Conservation (phyloP, 2,329 filamentous ascomycete genomes). For the Fusarium duplospermum region DNA sequence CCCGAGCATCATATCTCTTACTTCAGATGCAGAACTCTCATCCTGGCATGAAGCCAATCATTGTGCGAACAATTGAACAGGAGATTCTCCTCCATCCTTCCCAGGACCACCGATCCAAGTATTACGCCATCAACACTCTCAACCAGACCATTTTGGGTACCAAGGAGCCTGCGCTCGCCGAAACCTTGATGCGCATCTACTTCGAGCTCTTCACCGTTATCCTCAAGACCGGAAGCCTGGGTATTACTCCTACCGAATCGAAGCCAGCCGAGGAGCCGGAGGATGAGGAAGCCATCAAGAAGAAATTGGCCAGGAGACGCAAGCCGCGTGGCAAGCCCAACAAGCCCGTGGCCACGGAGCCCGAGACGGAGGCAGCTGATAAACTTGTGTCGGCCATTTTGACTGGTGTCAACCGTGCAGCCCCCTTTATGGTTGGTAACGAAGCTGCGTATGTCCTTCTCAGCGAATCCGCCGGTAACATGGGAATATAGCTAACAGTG, state of each 20-base stretch:
- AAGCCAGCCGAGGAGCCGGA: constrained; percentile 50
- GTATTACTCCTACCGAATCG: constrained; percentile 58
- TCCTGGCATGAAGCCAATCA: constrained; percentile 91
- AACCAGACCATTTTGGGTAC: constrained; percentile 94
- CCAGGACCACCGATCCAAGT: constrained; percentile 89
- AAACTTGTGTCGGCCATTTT: constrained; percentile 93
- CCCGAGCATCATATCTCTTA: constrained; percentile 91
- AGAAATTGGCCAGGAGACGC: constrained; percentile 29
- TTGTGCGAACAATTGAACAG: constrained; percentile 86
- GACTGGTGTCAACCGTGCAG: constrained; percentile 94
- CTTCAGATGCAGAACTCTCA: constrained; percentile 90
- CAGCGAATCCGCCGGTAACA: background rate
- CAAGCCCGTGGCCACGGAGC: constrained; percentile 54
- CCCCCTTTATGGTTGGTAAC: constrained; percentile 89
- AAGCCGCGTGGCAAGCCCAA: constrained; percentile 42
- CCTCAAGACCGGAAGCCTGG: constrained; percentile 69
- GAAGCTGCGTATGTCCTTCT: constrained; percentile 68
- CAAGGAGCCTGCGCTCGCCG: constrained; percentile 84
- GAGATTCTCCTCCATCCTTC: constrained; percentile 89
- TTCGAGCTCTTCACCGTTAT: constrained; percentile 89
- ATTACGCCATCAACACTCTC: constrained; percentile 95
- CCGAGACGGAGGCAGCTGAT: constrained; percentile 77
- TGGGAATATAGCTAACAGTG: constrained; percentile 22
- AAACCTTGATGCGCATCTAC: constrained; percentile 87
- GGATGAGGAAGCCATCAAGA: constrained; percentile 13